Evolutionary conservation across 306 rosid genomes (phyloP), one percentile per base, ranked within the genome.

Genomic region (Purshia tridentata): DNA sequence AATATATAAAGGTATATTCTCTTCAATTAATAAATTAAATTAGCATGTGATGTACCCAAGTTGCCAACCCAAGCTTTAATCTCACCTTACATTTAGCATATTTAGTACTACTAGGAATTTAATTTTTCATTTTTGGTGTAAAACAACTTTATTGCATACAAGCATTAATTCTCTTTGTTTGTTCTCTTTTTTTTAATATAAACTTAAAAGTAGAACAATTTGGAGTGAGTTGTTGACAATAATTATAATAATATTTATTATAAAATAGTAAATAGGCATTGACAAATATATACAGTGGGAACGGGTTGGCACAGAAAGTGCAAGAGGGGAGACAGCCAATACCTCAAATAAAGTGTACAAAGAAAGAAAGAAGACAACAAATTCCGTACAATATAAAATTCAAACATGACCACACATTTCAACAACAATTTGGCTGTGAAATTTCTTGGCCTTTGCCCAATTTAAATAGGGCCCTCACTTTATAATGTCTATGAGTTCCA

Each of bases 141-240:
- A 3, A 16, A 19, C 72, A 68, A 68, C 48, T 35, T 50, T 50
- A 35, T 50, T 68, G 72, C 46, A 68, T 3, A 50, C 35, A 49
- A 35, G 60, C 72, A 49, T n/a, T 68, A 29, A 29, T 29, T 29
- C 35, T 15, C 47, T 46, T 8, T 53, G 11, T 53, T 61, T 39
- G 46, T 44, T 41, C 18, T 37, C 16, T 50, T 68, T 50, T 50
- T 50, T 35, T 35, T 68, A 68, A 29, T 49, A 9, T 8, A 29
- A 23, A 67, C 20, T 14, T 4, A 29, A 48, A 48, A 22, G 71
- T 9, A 47, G 15, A 48, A 48, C 45, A 14, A 29, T 14, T 44
- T 4, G 57, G 45, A 67, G 57, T 67, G 57, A 67, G 71, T 48
- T 48, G 71, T 66, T 47, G 57, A 47, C 71, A 67, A 49, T 58